phyloP scores from a whole-genome alignment of 495 filamentous ascomycete genomes.

The Recurvomyces mirabilis region DNA sequence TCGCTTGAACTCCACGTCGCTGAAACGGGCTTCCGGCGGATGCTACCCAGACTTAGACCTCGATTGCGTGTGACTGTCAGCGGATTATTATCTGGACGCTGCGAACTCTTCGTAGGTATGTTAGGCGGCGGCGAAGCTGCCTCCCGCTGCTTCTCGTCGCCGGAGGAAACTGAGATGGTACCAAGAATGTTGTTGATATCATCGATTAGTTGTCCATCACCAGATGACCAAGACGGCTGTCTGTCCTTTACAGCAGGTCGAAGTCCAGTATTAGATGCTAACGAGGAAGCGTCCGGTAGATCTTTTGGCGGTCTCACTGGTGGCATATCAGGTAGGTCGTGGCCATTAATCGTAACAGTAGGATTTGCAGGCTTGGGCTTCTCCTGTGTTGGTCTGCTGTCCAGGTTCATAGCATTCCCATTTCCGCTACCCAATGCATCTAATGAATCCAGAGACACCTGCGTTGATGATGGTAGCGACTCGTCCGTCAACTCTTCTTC shows the following conservation, averaged over 20 bases:
- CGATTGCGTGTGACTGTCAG: too few relatives aligned
- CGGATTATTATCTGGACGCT: neutral
- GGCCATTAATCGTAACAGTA: too few relatives aligned
- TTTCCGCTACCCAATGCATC: neutral
- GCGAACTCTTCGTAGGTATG: neutral
- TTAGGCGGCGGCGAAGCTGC: neutral
- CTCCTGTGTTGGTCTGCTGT: neutral
- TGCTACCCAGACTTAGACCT: too few relatives aligned
- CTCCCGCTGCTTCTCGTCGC: too few relatives aligned
- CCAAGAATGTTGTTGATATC: neutral
- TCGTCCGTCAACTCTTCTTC: slow-evolving; percentile 4
- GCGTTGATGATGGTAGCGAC: neutral
- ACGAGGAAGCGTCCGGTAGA: neutral
- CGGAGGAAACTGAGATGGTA: too few relatives aligned
- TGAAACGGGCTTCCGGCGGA: neutral
- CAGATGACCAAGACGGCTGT: neutral
- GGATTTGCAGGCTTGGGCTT: neutral
- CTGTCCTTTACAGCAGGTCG: neutral
- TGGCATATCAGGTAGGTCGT: too few relatives aligned
- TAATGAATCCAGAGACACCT: neutral
- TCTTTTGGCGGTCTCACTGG: neutral
- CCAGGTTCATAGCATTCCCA: neutral
- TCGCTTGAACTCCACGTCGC: neutral
- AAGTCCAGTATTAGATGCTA: too few relatives aligned
- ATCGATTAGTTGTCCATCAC: neutral